These are phyloP conservation scores for Phyllosticta paracitricarpa DNA, from an alignment of 2,329 filamentous ascomycete species.

Conservation along the genomic window DNA sequence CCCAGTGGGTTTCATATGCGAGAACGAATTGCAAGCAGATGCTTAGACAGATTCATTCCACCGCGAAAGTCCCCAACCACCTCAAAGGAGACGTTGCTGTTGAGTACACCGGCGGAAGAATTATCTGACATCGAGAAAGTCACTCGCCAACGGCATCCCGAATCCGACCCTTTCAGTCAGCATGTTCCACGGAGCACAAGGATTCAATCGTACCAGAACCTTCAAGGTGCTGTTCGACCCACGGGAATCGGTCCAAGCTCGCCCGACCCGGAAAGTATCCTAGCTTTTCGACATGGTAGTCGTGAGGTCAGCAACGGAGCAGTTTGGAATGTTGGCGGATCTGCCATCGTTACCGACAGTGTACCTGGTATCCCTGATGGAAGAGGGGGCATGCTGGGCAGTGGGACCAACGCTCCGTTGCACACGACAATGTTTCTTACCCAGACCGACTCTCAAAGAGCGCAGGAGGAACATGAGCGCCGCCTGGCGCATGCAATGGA, in stretches of 20 bases:
- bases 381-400: conserved; percentile 53
- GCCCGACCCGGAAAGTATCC: not conserved
- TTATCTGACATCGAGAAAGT: conserved; percentile 39
- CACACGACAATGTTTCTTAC: conserved; percentile 48
- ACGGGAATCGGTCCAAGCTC: not conserved
- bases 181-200: conserved; percentile 24
- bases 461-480: conserved; percentile 58
- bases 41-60: conserved; percentile 51
- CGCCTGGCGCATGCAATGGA: conserved; percentile 71
- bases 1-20: conserved; percentile 17
- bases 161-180: conserved; percentile 45
- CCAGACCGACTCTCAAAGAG: conserved; percentile 43
- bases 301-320: conserved; percentile 54
- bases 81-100: conserved; percentile 40
- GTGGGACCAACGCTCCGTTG: conserved; percentile 61
- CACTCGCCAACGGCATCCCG: conserved; percentile 32
- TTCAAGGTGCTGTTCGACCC: conserved; percentile 12
- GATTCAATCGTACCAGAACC: conserved; percentile 22
- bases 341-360: conserved; percentile 46
- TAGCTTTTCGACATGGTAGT: conserved; percentile 4
- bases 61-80: conserved; percentile 31
- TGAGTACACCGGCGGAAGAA: conserved; percentile 39
- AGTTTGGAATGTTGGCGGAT: conserved; percentile 70
- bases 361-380: conserved; percentile 48
- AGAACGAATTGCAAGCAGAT: conserved; percentile 18